A percentile compares a stretch with the other conserved stretches of the same genome.
These are phyloP conservation scores for Chalara sp. DNA, from an alignment of 2,329 filamentous ascomycete species.

Conservation along the genomic window DNA sequence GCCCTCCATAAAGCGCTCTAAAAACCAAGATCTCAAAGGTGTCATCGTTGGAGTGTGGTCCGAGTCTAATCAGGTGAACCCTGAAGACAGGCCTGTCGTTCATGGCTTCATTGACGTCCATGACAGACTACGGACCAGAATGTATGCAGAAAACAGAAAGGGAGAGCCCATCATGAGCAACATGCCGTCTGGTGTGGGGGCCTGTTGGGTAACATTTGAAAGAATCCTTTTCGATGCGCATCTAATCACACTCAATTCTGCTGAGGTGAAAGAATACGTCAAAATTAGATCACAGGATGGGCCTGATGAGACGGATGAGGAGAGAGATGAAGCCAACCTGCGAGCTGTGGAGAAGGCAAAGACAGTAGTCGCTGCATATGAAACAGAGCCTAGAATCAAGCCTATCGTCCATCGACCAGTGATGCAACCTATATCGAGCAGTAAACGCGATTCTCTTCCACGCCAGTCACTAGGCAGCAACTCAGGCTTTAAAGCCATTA, in stretches of 20 bases:
- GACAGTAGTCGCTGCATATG: slow-evolving; percentile 14
- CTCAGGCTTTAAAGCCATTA: slow-evolving; percentile 22
- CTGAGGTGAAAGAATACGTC: slow-evolving; percentile 56
- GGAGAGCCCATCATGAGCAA: slow-evolving; percentile 39
- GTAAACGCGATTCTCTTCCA: slow-evolving; percentile 17
- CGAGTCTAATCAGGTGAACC: slow-evolving; percentile 44
- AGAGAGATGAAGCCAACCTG: slow-evolving; percentile 14
- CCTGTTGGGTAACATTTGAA: slow-evolving; percentile 59
- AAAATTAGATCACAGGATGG: slow-evolving; percentile 40
- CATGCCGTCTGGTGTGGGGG: slow-evolving; percentile 49
- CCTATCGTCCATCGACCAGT: slow-evolving; percentile 16
- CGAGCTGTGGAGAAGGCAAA: slow-evolving; percentile 21
- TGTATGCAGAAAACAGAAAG: slow-evolving; percentile 42
- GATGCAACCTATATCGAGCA: slow-evolving; percentile 10
- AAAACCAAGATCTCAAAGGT: slow-evolving; percentile 18
- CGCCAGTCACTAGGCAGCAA: slow-evolving; percentile 15
- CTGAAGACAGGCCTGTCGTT: slow-evolving; percentile 48
- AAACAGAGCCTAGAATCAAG: slow-evolving; percentile 12
- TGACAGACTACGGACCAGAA: slow-evolving; percentile 53
- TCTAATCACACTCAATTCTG: slow-evolving; percentile 47
- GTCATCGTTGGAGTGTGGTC: slow-evolving; percentile 52
- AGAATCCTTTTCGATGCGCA: slow-evolving; percentile 52
- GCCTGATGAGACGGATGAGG: slow-evolving; percentile 15
- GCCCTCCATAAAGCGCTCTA: slow-evolving; percentile 17
- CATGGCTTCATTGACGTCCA: slow-evolving; percentile 57